Percentiles rank a stretch among this genome's conserved stretches.
Evolutionary conservation across 441 rosid genomes (phyloP).

Genomic region (Adansonia rubrostipa): DNA sequence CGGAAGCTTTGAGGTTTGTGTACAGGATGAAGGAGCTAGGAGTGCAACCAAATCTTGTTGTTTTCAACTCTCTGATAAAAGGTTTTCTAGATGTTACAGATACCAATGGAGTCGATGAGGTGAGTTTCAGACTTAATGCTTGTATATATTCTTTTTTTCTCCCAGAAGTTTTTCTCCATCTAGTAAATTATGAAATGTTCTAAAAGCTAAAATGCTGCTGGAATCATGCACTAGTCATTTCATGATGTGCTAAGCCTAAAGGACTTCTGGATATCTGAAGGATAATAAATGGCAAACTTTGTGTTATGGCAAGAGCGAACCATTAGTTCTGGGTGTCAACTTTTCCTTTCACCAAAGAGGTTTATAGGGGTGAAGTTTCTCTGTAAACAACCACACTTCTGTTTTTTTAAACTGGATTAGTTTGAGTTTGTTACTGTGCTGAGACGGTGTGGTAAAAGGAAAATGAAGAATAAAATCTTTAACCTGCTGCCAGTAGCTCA

Average conservation of each 20-base stretch:
- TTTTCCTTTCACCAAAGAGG: neutral
- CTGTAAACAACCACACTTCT: neutral
- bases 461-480: neutral
- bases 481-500: neutral
- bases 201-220: neutral
- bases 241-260: neutral
- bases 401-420: neutral
- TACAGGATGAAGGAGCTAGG: constrained; percentile 82
- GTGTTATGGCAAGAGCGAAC: neutral
- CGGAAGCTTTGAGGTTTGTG: constrained; percentile 75
- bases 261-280: neutral
- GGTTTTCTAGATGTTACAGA: constrained; percentile 73
- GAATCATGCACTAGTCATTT: neutral
- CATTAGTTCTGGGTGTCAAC: neutral
- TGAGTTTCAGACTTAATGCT: constrained; percentile 33
- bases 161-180: neutral
- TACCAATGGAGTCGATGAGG: constrained; percentile 82
- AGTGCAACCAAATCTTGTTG: constrained; percentile 84
- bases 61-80: constrained; percentile 84
- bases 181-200: neutral
- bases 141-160: neutral
- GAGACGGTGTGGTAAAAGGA: neutral
- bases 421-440: neutral
- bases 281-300: neutral
- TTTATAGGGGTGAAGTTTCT: neutral